These are phyloP conservation scores for Euphorbia pulcherrima DNA, from an alignment of 345 rosid genomes.

Conservation along the genomic window DNA sequence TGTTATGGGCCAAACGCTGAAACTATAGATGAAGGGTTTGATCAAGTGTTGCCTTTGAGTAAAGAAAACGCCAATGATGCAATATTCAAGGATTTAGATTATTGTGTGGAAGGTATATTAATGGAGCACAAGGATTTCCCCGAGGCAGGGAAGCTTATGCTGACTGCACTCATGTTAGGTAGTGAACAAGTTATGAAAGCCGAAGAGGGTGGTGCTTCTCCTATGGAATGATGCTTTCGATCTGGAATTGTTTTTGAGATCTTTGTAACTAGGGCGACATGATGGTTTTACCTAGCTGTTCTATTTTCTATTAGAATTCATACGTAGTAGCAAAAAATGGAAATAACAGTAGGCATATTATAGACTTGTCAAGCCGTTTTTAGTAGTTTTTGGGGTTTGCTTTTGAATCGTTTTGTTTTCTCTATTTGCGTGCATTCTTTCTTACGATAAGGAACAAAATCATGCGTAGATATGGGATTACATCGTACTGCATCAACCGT, in stretches of 20 bases:
- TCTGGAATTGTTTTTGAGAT: neutral
- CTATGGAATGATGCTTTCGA: slow-evolving; percentile 30
- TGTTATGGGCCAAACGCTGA: slow-evolving; percentile 70
- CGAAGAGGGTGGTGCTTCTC: slow-evolving; percentile 24
- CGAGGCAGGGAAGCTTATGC: slow-evolving; percentile 81
- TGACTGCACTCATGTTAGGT: slow-evolving; percentile 69
- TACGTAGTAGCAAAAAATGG: neutral
- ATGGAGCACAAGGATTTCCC: slow-evolving; percentile 84
- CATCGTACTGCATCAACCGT: too few relatives aligned
- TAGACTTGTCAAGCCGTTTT: neutral
- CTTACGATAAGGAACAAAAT: too few relatives aligned
- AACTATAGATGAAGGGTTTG: slow-evolving; percentile 58
- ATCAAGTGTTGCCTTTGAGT: slow-evolving; percentile 62
- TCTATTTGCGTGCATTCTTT: too few relatives aligned
- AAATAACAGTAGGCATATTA: neutral
- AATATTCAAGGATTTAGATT: slow-evolving; percentile 29
- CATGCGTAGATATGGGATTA: too few relatives aligned
- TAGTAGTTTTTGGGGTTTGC: neutral
- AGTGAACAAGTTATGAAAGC: slow-evolving; percentile 34
- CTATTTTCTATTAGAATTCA: neutral
- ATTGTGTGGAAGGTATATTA: slow-evolving; percentile 65
- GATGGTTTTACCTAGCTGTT: neutral
- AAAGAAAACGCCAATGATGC: slow-evolving; percentile 38
- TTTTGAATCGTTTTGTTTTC: too few relatives aligned
- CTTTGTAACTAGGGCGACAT: neutral